Conservation (phyloP, 768 basidiomycete species). For the Tulasnella calospora region DNA sequence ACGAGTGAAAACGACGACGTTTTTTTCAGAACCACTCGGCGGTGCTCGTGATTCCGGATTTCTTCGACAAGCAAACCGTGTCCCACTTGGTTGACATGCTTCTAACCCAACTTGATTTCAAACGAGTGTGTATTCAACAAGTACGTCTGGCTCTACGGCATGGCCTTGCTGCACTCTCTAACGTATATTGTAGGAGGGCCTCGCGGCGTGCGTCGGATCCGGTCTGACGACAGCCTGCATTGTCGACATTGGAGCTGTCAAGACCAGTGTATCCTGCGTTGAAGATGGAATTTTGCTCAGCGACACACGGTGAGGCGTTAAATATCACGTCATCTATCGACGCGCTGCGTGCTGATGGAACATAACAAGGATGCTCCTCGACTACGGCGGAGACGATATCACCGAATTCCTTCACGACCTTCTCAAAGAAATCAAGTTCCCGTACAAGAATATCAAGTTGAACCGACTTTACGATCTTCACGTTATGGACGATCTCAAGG, state of each 20-base stretch:
- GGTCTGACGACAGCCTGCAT: slow-evolving; percentile 94
- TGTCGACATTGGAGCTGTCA: slow-evolving; percentile 84
- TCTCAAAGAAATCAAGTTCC: slow-evolving; percentile 75
- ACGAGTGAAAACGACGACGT: background rate
- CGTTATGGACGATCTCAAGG: slow-evolving; percentile 88
- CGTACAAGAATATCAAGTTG: slow-evolving; percentile 79
- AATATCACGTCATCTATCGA: no score
- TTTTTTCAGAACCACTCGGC: slow-evolving; percentile 70
- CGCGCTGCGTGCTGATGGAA: background rate
- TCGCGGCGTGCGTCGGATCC: slow-evolving; percentile 79
- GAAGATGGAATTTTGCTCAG: slow-evolving; percentile 86
- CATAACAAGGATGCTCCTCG: slow-evolving; percentile 58
- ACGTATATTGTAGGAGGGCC: slow-evolving; percentile 18
- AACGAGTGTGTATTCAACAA: slow-evolving; percentile 88
- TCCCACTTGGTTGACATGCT: slow-evolving; percentile 70
- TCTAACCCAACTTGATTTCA: slow-evolving; percentile 79
- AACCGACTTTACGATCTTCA: slow-evolving; percentile 78
- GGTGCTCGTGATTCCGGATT: slow-evolving; percentile 85
- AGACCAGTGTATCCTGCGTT: slow-evolving; percentile 83
- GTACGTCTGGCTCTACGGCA: slow-evolving; percentile 44
- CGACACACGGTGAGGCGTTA: slow-evolving; percentile 69
- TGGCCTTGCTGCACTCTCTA: background rate
- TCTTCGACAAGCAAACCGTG: slow-evolving; percentile 80
- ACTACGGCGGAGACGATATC: slow-evolving; percentile 92
- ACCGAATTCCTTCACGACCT: slow-evolving; percentile 82